Evolutionary conservation across 768 basidiomycete species (phyloP).

Genomic region (Porphyrellus cyaneotinctus): DNA sequence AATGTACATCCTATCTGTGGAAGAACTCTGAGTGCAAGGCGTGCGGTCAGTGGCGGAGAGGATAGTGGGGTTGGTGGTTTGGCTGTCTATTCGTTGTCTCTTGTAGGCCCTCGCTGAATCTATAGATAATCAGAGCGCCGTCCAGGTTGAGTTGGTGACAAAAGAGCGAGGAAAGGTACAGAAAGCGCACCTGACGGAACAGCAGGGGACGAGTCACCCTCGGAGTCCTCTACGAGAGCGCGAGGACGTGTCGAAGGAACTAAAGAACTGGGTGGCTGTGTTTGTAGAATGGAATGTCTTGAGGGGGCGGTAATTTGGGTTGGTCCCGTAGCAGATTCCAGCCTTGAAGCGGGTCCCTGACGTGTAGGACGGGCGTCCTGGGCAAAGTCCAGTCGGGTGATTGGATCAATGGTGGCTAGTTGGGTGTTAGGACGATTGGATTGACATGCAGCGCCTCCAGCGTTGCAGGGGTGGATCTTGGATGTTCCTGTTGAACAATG

Average conservation of each 20-base stretch:
- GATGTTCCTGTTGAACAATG: slow-evolving; percentile 15
- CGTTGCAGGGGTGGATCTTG: slow-evolving; percentile 24
- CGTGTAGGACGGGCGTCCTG: slow-evolving; percentile 49
- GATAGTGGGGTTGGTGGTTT: slow-evolving; percentile 32
- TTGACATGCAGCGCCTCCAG: slow-evolving; percentile 26
- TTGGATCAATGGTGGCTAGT: slow-evolving; percentile 63
- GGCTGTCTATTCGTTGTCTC: slow-evolving; percentile 59
- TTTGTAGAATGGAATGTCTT: slow-evolving; percentile 24
- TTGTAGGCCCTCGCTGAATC: slow-evolving; percentile 60
- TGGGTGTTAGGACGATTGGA: slow-evolving; percentile 16
- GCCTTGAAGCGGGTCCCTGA: slow-evolving; percentile 43
- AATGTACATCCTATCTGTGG: slow-evolving; percentile 47
- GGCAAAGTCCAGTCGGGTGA: slow-evolving; percentile 50
- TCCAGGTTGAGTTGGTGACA: slow-evolving; percentile 2
- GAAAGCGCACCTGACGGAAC: slow-evolving; percentile 22
- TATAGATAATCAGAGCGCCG: slow-evolving; percentile 18
- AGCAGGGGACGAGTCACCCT: slow-evolving; percentile 30
- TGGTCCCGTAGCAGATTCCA: slow-evolving; percentile 40
- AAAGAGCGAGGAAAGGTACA: not conserved
- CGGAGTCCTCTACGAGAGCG: slow-evolving; percentile 56
- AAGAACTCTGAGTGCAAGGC: slow-evolving; percentile 25
- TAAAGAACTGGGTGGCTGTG: slow-evolving; percentile 37
- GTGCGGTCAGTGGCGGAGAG: slow-evolving; percentile 19
- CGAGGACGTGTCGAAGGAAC: slow-evolving; percentile 64
- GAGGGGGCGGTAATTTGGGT: slow-evolving; percentile 26